Evolutionary conservation across 2,329 filamentous ascomycete genomes (phyloP), one percentile per base, ranked within the genome.

Genomic region (Phialemoniopsis sp.): DNA sequence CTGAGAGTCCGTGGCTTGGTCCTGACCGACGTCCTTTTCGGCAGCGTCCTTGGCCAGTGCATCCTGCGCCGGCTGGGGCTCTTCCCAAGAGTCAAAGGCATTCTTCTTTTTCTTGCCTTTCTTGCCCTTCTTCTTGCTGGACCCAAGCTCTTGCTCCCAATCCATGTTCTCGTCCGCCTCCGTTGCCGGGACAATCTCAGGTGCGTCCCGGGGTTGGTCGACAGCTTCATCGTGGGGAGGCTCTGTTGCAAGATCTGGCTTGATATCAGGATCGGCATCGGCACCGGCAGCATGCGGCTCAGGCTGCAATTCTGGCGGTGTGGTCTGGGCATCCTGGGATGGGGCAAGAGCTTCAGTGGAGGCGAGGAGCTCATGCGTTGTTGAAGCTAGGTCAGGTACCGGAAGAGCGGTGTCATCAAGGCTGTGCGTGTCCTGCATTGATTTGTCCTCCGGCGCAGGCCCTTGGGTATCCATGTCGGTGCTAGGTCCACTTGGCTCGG

Each of bases 81-180:
- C 21, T 6, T 6, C 6, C 21, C 6, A 10, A 10, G 21, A 6
- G 21, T 26, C 21, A 26, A 26, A 26, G 21, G 15, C 43, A 34
- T 43, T 44, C 39, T 46, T 44, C 26, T 43, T 43, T 36, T 47
- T 47, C 38, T 47, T 49, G 18, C 32, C 40, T 37, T 55, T 50
- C 42, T 47, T 47, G 32, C 42, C 48, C 49, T 60, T 57, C 49
- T 62, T 58, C 42, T 56, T 53, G 42, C 46, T 45, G 34, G 48
- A 36, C 36, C 43, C 43, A 29, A 44, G 30, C 46, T 55, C 52
- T 34, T 54, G 49, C 35, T 46, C 46, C 49, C 45, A 50, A 36
- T 56, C 53, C 26, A 50, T 46, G 32, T 48, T 42, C 40, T 58
- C 48, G 29, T 33, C 41, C 28, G 42, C 30, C 28, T 43, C 45